A percentile compares a stretch with the other conserved stretches of the same genome.
These are phyloP conservation scores for Pezicula neosporulosa DNA, from an alignment of 2,329 filamentous ascomycete species.

Conservation along the genomic window DNA sequence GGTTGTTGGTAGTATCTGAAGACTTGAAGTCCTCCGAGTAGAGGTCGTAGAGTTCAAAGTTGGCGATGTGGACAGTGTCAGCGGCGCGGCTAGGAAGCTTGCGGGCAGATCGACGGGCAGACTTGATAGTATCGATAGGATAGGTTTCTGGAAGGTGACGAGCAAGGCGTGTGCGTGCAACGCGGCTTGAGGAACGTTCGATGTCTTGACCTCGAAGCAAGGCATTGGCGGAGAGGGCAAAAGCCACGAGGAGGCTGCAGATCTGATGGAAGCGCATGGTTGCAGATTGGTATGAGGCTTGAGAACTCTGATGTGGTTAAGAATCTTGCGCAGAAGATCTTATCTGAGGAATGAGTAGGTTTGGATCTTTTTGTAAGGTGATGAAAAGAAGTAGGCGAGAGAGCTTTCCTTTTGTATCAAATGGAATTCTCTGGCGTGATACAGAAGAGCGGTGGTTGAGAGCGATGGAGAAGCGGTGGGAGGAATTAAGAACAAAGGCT, in stretches of 20 bases:
- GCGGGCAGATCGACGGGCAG: not conserved
- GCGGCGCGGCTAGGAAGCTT: not conserved
- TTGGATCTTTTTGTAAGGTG: not conserved
- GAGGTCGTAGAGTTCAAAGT: conserved; percentile 13
- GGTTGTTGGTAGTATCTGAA: conserved; percentile 4
- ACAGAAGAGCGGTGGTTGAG: no score
- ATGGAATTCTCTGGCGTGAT: no score
- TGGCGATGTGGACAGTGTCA: conserved; percentile 2
- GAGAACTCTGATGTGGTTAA: not conserved
- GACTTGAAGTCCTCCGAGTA: not conserved
- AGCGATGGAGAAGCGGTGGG: no score
- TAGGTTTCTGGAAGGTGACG: not conserved
- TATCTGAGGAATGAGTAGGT: not conserved
- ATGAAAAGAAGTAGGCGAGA: no score
- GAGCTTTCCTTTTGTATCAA: no score
- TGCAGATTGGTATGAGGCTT: not conserved
- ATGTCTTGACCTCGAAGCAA: not conserved
- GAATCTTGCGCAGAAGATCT: not conserved
- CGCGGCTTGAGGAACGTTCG: not conserved
- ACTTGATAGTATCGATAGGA: not conserved
- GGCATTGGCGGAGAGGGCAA: conserved; percentile 7
- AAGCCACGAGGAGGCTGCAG: conserved; percentile 7
- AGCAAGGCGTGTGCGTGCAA: not conserved
- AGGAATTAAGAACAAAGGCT: no score
- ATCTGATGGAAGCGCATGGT: conserved; percentile 12